Evolutionary conservation across 140 eudicot genomes (phyloP), one percentile per base, ranked within the genome.

Genomic region (Cichorium intybus): DNA sequence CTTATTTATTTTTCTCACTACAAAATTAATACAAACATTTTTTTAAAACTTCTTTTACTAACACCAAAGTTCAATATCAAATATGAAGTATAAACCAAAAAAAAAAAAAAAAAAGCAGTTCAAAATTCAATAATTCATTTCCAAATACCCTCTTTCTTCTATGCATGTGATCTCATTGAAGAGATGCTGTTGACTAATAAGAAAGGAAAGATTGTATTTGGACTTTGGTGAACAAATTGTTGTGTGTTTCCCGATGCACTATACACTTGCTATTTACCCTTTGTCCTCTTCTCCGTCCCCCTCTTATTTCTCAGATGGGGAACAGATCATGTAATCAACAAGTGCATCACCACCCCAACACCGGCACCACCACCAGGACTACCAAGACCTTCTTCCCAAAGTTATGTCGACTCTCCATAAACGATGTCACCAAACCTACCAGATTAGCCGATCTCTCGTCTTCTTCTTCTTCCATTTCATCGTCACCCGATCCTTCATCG

Each of bases 401-500:
- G 26, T 17, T 75, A 3, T 75, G 75, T 17, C 65, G 75, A 0
- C 56, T 45, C 27, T 52, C 66, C 2, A 26, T 52, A 51, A 75
- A 60, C 56, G 80, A 75, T 61, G 24, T 49, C 75, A 16, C 31
- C 4, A 22, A 43, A 34, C 71, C 75, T 9, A 14, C 64, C 49
- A 75, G 61, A 28, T 7, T 43, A 34, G 23, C 62, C 48, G 27
- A 65, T 26, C 24, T 62, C 54, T 18, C 75, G 4, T 45, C 59
- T 14, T 64, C 70, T 2, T 28, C 56, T 8, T 41, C 56, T 58
- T 59, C 65, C n/a, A 31, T 15, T 3, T 46, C 75, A 34, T 69
- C 65, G 5, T 15, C 70, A 11, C 28, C 29, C 0, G 75, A 75
- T 46, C 80, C 75, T 53, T 51, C 66, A 7, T 75, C 75, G 0